Evolutionary conservation across 1,139 yeast species (phyloP).

Genomic region (Pichia sp.): DNA sequence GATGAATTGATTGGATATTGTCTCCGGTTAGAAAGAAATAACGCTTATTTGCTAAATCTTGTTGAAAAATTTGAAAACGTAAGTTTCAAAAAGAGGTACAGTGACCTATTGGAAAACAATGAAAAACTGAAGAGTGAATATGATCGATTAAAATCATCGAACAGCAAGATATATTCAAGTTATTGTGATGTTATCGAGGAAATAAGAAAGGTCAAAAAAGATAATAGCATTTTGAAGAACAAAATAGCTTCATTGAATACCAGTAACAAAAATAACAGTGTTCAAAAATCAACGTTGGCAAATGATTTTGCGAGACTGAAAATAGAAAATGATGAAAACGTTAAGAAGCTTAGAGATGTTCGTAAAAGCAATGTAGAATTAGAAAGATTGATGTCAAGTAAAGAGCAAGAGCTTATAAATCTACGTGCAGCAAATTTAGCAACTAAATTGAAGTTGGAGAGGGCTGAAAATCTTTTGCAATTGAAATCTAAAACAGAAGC

Average conservation of each 20-base stretch:
- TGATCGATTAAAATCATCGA: constrained; percentile 14
- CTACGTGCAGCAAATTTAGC: constrained; percentile 14
- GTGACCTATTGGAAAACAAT: constrained; percentile 14
- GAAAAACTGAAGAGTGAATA: constrained; percentile 12
- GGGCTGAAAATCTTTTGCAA: constrained; percentile 9
- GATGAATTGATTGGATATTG: constrained; percentile 13
- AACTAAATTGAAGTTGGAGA: constrained; percentile 11
- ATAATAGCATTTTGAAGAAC: not conserved
- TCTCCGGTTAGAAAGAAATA: constrained; percentile 17
- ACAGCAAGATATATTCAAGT: constrained; percentile 10
- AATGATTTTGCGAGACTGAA: not conserved
- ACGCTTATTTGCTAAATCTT: constrained; percentile 15
- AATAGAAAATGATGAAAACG: constrained; percentile 2
- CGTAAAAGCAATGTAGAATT: constrained; percentile 1
- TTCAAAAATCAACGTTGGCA: not conserved
- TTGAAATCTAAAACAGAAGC: not conserved
- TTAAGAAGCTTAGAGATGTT: constrained; percentile 2
- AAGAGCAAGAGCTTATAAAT: constrained; percentile 12
- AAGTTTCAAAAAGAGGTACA: constrained; percentile 19
- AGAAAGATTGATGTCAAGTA: constrained; percentile 1
- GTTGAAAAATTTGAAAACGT: constrained; percentile 19
- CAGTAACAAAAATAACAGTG: not conserved
- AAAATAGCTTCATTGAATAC: not conserved
- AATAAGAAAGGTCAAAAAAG: constrained; percentile 5
- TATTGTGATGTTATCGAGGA: constrained; percentile 13